These are phyloP conservation scores for Picocystis sp. DNA, from an alignment of 163 green algal species.

Conservation along the genomic window DNA sequence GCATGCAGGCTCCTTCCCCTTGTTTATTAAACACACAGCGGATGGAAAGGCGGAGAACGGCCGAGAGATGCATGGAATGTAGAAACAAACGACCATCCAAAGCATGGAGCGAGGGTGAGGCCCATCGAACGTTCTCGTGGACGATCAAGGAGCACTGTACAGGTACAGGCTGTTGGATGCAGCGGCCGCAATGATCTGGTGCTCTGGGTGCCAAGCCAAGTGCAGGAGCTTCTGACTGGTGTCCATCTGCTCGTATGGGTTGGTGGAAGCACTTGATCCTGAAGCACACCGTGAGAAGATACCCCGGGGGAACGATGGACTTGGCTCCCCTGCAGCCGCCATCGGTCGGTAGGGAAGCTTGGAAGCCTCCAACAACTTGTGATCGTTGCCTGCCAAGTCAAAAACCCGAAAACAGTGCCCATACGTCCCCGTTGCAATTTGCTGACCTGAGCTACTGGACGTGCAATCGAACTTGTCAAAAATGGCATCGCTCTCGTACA, in stretches of 20 bases:
- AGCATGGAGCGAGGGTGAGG: too few relatives aligned
- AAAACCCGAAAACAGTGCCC: conserved; percentile 77
- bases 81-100: too few relatives aligned
- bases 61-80: too few relatives aligned
- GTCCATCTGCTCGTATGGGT: conserved; percentile 26
- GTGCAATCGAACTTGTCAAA: conserved; percentile 99
- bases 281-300: too few relatives aligned
- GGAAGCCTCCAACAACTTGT: conserved; percentile 62
- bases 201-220: conserved; percentile 79
- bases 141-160: conserved; percentile 29
- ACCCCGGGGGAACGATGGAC: too few relatives aligned
- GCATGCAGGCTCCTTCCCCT: too few relatives aligned
- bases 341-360: conserved; percentile 26
- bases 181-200: conserved; percentile 74
- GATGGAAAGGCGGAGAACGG: too few relatives aligned
- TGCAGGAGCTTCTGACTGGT: conserved; percentile 80
- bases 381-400: conserved; percentile 17
- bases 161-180: conserved; percentile 94
- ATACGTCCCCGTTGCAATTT: conserved; percentile 83
- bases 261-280: too few relatives aligned
- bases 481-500: conserved; percentile 98
- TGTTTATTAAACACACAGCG: too few relatives aligned
- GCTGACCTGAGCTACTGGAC: conserved; percentile 52
- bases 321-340: too few relatives aligned
- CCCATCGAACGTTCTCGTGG: too few relatives aligned